phyloP scores from a whole-genome alignment of 2,329 filamentous ascomycete species.

The Cercospora zeina region DNA sequence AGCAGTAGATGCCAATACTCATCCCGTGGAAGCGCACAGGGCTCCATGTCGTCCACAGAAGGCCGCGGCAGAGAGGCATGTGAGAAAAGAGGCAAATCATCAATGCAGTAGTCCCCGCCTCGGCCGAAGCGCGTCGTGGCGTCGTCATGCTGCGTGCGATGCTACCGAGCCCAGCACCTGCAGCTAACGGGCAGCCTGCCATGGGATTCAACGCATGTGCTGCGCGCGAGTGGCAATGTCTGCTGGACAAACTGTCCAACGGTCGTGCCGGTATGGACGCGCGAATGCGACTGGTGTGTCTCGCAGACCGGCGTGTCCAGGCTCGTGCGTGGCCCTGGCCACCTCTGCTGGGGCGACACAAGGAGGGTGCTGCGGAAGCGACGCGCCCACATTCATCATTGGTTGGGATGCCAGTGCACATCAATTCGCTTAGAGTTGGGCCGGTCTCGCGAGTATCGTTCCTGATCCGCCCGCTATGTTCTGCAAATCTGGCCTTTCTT shows the following conservation, averaged over 20 bases:
- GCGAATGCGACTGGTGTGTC: neutral
- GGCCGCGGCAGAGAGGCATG: neutral
- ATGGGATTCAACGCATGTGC: too few species aligned
- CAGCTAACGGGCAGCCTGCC: slow-evolving; percentile 4
- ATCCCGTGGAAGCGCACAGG: too few species aligned
- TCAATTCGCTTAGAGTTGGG: slow-evolving; percentile 16
- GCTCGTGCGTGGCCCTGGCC: neutral
- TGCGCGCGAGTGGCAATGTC: slow-evolving; percentile 4
- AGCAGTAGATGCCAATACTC: neutral
- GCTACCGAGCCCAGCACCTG: slow-evolving; percentile 11
- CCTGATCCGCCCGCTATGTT: slow-evolving; percentile 12
- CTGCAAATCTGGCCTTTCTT: slow-evolving; percentile 17
- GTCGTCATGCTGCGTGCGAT: slow-evolving; percentile 9
- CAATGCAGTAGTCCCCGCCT: slow-evolving; percentile 8
- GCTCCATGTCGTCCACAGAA: too few species aligned
- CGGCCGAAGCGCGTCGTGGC: slow-evolving; percentile 9
- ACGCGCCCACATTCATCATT: slow-evolving; percentile 17
- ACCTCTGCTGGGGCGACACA: slow-evolving; percentile 12
- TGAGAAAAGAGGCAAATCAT: neutral
- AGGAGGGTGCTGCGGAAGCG: neutral
- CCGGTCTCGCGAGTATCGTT: slow-evolving; percentile 11
- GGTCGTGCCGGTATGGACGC: neutral
- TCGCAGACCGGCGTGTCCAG: slow-evolving; percentile 4
- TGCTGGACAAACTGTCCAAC: neutral
- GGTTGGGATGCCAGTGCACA: slow-evolving; percentile 17